These are phyloP conservation scores for Malbranchea cinnamomea DNA, from an alignment of 2,329 filamentous ascomycete species.

Conservation along the genomic window DNA sequence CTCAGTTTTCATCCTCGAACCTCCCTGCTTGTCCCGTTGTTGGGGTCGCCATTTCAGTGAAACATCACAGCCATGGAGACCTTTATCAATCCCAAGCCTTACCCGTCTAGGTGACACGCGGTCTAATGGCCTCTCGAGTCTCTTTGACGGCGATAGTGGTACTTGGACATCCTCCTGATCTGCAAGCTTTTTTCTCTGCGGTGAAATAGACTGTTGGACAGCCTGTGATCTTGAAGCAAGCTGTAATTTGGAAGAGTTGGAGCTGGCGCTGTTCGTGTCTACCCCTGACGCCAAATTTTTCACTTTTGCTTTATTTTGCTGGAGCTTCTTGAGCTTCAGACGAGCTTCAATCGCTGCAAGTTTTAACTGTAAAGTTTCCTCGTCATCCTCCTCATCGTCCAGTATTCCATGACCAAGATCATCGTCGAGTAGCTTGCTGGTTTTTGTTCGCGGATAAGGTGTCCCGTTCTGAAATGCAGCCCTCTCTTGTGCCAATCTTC, in stretches of 20 bases:
- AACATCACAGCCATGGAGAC: slow-evolving; percentile 62
- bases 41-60: slow-evolving; percentile 64
- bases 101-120: slow-evolving; percentile 66
- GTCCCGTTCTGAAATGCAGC: slow-evolving; percentile 9
- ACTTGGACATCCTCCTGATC: slow-evolving; percentile 46
- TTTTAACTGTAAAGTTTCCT: slow-evolving; percentile 76
- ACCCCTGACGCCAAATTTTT: slow-evolving; percentile 15
- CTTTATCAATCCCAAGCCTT: slow-evolving; percentile 78
- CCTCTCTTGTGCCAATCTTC: slow-evolving; percentile 51
- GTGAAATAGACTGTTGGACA: too few species aligned
- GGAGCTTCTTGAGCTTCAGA: slow-evolving; percentile 73
- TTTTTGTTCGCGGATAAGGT: slow-evolving; percentile 7
- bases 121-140: slow-evolving; percentile 31
- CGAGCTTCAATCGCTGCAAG: slow-evolving; percentile 79
- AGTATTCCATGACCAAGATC: slow-evolving; percentile 12
- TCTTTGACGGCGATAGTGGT: slow-evolving; percentile 54
- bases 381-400: slow-evolving; percentile 53
- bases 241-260: slow-evolving; percentile 13
- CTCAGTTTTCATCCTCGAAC: too few species aligned
- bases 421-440: slow-evolving; percentile 9
- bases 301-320: slow-evolving; percentile 43
- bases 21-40: too few species aligned
- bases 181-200: too few species aligned
- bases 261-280: too few species aligned
- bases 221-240: slow-evolving; percentile 9